A percentile compares a stretch with the other conserved stretches of the same genome.
phyloP scores from a whole-genome alignment of 805 yeast genomes.

The Kodamaea kaohsiungensis region DNA sequence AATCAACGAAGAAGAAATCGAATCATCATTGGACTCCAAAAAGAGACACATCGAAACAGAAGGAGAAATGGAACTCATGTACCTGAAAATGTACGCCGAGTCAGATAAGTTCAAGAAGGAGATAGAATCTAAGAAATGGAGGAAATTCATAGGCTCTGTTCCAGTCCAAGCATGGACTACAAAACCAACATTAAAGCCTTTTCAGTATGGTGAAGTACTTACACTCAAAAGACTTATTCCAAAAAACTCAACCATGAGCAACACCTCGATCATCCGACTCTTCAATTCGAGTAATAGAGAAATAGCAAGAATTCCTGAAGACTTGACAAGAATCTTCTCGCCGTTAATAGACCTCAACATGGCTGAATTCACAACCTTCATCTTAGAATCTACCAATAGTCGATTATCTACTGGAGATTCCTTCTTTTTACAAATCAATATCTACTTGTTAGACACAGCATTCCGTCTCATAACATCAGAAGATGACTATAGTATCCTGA shows the following conservation, averaged over 20 bases:
- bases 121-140: conserved; percentile 24
- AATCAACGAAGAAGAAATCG: conserved; percentile 6
- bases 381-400: conserved; percentile 55
- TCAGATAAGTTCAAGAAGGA: conserved; percentile 14
- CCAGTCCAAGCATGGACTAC: conserved; percentile 72
- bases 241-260: conserved; percentile 17
- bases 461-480: conserved; percentile 20
- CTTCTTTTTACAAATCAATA: conserved; percentile 67
- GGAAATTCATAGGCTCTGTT: conserved; percentile 57
- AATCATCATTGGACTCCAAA: background rate
- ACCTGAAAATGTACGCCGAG: conserved; percentile 13
- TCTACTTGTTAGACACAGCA: conserved; percentile 51
- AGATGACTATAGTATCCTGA: conserved; percentile 11
- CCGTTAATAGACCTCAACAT: conserved; percentile 61
- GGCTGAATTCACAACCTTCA: conserved; percentile 55
- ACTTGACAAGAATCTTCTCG: conserved; percentile 61
- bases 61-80: conserved; percentile 12
- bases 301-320: conserved; percentile 76
- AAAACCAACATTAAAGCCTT: conserved; percentile 53
- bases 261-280: conserved; percentile 33
- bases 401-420: conserved; percentile 74
- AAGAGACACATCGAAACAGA: conserved; percentile 7
- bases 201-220: conserved; percentile 46
- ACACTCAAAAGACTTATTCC: conserved; percentile 38
- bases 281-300: conserved; percentile 48